A percentile compares a stretch with the other conserved stretches of the same genome.
These are phyloP conservation scores for Orbilia javanica DNA, from an alignment of 2,329 filamentous ascomycete genomes.

Conservation along the genomic window DNA sequence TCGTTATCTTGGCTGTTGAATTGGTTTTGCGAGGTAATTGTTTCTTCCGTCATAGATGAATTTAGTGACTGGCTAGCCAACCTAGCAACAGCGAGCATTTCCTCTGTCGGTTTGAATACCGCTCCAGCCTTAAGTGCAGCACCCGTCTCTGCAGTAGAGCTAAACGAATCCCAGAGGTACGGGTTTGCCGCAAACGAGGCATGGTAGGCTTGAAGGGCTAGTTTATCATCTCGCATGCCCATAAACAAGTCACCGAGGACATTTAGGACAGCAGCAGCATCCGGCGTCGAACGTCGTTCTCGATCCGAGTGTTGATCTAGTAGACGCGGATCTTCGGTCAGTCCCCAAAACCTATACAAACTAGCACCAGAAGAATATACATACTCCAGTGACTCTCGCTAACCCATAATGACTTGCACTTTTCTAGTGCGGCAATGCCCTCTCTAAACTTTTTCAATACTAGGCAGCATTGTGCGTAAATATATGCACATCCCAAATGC, in stretches of 20 bases:
- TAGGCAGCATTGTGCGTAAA: conserved; percentile 90
- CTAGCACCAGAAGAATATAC: conserved; percentile 60
- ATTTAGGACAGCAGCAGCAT: conserved; percentile 85
- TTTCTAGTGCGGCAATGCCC: conserved; percentile 86
- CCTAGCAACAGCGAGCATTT: conserved; percentile 68
- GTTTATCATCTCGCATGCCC: conserved; percentile 81
- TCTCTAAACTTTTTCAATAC: conserved; percentile 80
- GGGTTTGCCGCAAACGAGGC: conserved; percentile 90
- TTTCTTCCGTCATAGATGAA: conserved; percentile 63
- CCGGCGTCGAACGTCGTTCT: conserved; percentile 79
- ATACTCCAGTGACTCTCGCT: conserved; percentile 82
- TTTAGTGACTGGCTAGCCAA: conserved; percentile 64
- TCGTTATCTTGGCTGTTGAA: conserved; percentile 65
- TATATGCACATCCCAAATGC: conserved; percentile 88
- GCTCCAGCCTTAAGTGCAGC: conserved; percentile 60
- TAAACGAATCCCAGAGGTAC: conserved; percentile 98
- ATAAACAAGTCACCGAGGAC: conserved; percentile 89
- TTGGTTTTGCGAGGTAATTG: conserved; percentile 27
- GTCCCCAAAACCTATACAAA: not conserved
- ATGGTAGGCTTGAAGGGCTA: conserved; percentile 87
- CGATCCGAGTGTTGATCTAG: conserved; percentile 80
- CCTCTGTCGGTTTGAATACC: conserved; percentile 82
- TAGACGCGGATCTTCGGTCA: conserved; percentile 15
- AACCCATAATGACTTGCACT: conserved; percentile 80
- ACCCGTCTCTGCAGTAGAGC: conserved; percentile 83